Base-by-base conservation (phyloP, 2,329 filamentous ascomycete species). In the Aspergillus sp. region DNA sequence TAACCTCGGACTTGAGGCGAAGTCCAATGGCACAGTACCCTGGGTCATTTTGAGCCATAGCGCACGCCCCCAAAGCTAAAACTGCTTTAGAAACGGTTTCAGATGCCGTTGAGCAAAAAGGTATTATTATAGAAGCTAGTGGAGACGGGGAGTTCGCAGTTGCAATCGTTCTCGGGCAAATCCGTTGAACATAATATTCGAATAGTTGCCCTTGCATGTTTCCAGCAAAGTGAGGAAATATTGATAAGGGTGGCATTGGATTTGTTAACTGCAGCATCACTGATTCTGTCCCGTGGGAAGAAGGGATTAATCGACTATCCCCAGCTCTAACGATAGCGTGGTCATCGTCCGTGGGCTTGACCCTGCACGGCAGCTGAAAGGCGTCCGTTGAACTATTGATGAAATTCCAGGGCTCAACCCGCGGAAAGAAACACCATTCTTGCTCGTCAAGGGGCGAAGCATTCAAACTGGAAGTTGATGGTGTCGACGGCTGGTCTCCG, bases 151-250 rank as follows among this genome's bases (percentile, higher is more conserved):
- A 43, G 14, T 62, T 68, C 2, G 68, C 68, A 57, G 72, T 76
- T n/a, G 73, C 68, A 1, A 73, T 75, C 6, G 74, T 77, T 5
- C 74, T 70, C 27, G 75, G 75, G 52, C 75, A 77, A 6, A 77
- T 67, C 35, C 70, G 71, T n/a, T 71, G 69, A 6, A 76, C 67
- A 60, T 75, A 77, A 54, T 77, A 77, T 21, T 77, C 73, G 23
- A 77, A 68, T 6, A 77, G 60, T 41, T 68, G 65, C 4, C 64
- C 66, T 43, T 75, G 65, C 17, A 66, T 64, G 4, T 71, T 60
- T 15, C 64, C 65, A 14, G 67, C 62, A 2, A 74, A 46, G 35
- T 69, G 64, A 2, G 75, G 70, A 44, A 73, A 71, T 12, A 71
- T 56, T 12, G 70, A 61, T 21, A 70, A 60, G 6, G 62, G 57